phyloP scores from a whole-genome alignment of 2,329 filamentous ascomycete genomes.

The Cordyceps militaris region DNA sequence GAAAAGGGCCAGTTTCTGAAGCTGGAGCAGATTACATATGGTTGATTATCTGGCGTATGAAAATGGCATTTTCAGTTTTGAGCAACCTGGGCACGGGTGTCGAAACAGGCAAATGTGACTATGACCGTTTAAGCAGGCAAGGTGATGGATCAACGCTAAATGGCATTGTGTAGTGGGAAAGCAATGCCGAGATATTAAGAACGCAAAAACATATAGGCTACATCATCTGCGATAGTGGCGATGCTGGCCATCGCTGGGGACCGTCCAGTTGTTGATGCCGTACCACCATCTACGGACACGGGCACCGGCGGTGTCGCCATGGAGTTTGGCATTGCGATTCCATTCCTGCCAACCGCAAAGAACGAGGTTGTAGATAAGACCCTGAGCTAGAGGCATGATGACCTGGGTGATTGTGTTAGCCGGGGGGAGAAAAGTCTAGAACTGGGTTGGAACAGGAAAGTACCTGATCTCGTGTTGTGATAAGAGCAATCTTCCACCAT shows the following conservation, averaged over 20 bases:
- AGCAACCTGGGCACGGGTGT: not conserved
- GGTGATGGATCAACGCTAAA: no score
- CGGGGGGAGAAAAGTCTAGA: not conserved
- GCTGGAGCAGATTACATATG: not conserved
- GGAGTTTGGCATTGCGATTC: slow-evolving; percentile 72
- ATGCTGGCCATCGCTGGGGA: slow-evolving; percentile 35
- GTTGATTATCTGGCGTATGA: not conserved
- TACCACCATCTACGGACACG: slow-evolving; percentile 89
- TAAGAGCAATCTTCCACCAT: slow-evolving; percentile 72
- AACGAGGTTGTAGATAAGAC: slow-evolving; percentile 78
- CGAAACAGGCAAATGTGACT: not conserved
- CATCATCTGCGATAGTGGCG: slow-evolving; percentile 8
- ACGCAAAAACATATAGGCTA: not conserved
- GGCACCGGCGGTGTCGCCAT: slow-evolving; percentile 70
- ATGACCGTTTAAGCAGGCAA: no score
- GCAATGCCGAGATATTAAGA: not conserved
- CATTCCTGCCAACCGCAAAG: slow-evolving; percentile 84
- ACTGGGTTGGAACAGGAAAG: slow-evolving; percentile 9
- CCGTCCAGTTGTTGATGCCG: slow-evolving; percentile 81
- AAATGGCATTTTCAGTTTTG: not conserved
- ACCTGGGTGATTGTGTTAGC: slow-evolving; percentile 45
- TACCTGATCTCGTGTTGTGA: slow-evolving; percentile 87
- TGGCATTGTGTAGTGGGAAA: not conserved
- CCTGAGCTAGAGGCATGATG: slow-evolving; percentile 80
- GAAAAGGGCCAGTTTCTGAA: not conserved